A percentile compares a stretch with the other conserved stretches of the same genome.
These are phyloP conservation scores for Taiwanofungus camphoratus DNA, from an alignment of 1,284 basidiomycete genomes.

Conservation along the genomic window DNA sequence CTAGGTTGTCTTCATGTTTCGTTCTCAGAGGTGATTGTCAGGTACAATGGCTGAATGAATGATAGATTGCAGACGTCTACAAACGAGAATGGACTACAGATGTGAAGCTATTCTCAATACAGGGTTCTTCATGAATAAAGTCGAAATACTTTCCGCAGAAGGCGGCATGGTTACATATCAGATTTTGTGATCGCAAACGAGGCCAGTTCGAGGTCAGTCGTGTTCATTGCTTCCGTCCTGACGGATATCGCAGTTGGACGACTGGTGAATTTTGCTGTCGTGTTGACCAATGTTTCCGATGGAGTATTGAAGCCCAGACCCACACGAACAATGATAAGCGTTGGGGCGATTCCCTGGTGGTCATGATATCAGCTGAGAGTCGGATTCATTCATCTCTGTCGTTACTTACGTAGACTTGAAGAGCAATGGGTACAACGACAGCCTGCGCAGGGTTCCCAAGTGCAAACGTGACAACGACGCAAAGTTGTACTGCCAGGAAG, in stretches of 20 bases:
- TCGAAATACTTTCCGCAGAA: too few species aligned
- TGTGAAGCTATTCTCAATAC: too few species aligned
- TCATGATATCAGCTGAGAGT: not conserved
- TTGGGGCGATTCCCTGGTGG: not conserved
- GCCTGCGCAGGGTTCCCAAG: not conserved
- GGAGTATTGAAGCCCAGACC: not conserved
- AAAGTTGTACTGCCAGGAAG: not conserved
- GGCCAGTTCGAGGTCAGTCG: not conserved
- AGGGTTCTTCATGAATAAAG: too few species aligned
- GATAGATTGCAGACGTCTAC: too few species aligned
- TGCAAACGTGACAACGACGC: not conserved
- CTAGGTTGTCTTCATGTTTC: too few species aligned
- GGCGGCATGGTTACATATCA: too few species aligned
- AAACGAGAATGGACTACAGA: too few species aligned
- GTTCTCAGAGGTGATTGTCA: too few species aligned
- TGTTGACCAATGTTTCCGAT: not conserved
- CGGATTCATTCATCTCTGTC: not conserved
- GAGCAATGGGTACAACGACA: not conserved
- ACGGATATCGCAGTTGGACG: not conserved
- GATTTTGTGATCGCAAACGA: too few species aligned
- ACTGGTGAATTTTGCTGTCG: not conserved
- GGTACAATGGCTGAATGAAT: too few species aligned
- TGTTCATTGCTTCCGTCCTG: not conserved
- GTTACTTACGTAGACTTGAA: not conserved
- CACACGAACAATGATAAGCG: slow-evolving; percentile 1